phyloP scores from a whole-genome alignment of 148 eudicot genomes.

The Nepenthes mirabilis region DNA sequence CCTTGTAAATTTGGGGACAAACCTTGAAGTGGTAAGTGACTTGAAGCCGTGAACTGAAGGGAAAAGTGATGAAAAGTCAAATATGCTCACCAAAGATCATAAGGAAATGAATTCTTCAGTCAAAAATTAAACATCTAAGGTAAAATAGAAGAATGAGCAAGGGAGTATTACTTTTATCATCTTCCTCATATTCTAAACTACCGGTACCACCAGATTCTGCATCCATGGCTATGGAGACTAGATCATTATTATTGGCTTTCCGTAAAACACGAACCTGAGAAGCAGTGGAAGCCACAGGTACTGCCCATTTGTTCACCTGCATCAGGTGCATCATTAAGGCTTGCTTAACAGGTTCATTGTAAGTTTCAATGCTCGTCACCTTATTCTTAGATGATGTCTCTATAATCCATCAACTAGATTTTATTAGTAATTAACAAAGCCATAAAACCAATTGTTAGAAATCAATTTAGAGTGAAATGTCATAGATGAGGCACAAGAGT shows the following conservation, averaged over 20 bases:
- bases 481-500: no score
- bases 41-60: conserved; percentile 92
- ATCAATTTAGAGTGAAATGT: no score
- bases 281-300: conserved; percentile 45
- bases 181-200: conserved; percentile 73
- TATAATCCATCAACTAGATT: no score
- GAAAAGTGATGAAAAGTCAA: conserved; percentile 6
- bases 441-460: no score
- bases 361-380: no score
- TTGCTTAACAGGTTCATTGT: neutral
- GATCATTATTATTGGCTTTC: conserved; percentile 78
- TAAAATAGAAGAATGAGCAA: conserved; percentile 1
- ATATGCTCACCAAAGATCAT: conserved; percentile 1
- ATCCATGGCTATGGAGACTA: conserved; percentile 81
- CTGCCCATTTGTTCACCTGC: conserved; percentile 74
- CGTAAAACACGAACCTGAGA: conserved; percentile 94
- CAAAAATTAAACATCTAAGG: neutral
- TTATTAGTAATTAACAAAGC: no score
- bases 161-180: conserved; percentile 69
- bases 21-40: conserved; percentile 76
- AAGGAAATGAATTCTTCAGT: neutral
- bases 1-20: conserved; percentile 86
- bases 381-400: no score
- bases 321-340: conserved; percentile 10
- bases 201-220: conserved; percentile 35